Evolutionary conservation across 331 rosid species (phyloP).

Genomic region (Quercus tomentella): DNA sequence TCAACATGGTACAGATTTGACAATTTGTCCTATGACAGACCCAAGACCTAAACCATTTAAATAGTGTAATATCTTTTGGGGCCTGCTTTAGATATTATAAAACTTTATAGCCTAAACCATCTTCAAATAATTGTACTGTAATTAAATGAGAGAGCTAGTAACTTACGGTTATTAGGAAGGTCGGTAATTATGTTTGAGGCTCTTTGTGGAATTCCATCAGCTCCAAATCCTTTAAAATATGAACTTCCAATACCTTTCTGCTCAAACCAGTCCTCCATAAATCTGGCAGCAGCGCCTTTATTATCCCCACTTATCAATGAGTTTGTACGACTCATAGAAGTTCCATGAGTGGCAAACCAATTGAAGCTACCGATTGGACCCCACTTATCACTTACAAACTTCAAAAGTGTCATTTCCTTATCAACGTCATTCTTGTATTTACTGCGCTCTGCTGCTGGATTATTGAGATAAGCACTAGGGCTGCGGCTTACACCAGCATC

Average conservation of each 20-base stretch:
- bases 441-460: slow-evolving; percentile 71
- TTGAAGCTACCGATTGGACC: slow-evolving; percentile 91
- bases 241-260: slow-evolving; percentile 22
- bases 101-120: neutral
- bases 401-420: slow-evolving; percentile 82
- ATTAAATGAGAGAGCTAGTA: neutral
- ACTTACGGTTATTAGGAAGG: slow-evolving; percentile 55
- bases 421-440: slow-evolving; percentile 75
- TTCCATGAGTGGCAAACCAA: slow-evolving; percentile 98
- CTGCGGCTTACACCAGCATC: slow-evolving; percentile 93
- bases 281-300: slow-evolving; percentile 95
- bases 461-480: slow-evolving; percentile 92
- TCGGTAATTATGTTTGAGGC: slow-evolving; percentile 61
- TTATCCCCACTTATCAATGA: slow-evolving; percentile 84
- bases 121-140: neutral
- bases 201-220: slow-evolving; percentile 58
- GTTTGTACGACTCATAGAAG: slow-evolving; percentile 96
- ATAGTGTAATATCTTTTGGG: neutral
- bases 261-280: slow-evolving; percentile 99
- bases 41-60: neutral
- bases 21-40: neutral
- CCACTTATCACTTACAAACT: slow-evolving; percentile 82
- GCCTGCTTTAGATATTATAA: neutral
- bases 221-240: slow-evolving; percentile 25
- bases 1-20: neutral